Conservation (phyloP, 495 filamentous ascomycete species). For the Parmelia sp. region DNA sequence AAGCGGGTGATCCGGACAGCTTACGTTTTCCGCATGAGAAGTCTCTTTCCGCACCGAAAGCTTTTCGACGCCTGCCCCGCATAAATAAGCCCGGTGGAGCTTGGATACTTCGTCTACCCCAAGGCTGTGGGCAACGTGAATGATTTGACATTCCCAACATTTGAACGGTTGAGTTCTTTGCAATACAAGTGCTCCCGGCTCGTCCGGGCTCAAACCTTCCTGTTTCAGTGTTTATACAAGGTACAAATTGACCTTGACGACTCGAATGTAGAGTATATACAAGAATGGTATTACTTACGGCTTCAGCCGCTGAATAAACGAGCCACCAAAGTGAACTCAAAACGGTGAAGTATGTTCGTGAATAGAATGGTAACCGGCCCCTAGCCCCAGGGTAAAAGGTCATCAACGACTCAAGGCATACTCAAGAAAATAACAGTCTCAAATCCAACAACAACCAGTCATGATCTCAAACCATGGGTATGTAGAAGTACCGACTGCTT, state of each 20-base stretch:
- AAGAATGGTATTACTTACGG: neutral
- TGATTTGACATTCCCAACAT: too few species aligned
- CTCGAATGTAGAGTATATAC: neutral
- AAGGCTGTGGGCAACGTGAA: too few species aligned
- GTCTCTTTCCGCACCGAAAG: too few species aligned
- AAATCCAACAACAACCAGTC: neutral
- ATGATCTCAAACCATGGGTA: neutral
- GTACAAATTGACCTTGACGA: too few species aligned
- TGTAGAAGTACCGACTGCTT: neutral
- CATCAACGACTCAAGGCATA: neutral
- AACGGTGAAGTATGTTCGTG: neutral
- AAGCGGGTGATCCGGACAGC: too few species aligned
- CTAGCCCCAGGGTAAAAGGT: neutral
- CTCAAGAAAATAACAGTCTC: neutral
- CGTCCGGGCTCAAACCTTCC: too few species aligned
- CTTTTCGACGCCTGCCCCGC: neutral
- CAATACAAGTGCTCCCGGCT: too few species aligned
- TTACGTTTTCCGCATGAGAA: too few species aligned
- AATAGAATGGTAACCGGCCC: neutral
- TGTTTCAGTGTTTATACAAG: too few species aligned
- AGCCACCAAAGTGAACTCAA: neutral
- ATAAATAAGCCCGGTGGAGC: neutral
- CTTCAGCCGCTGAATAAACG: neutral
- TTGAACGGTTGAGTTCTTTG: too few species aligned
- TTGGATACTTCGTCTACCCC: too few species aligned